A percentile compares a stretch with the other conserved stretches of the same genome.
Conservation (phyloP, 305 asterid species). For the Plantago lanceolata region DNA sequence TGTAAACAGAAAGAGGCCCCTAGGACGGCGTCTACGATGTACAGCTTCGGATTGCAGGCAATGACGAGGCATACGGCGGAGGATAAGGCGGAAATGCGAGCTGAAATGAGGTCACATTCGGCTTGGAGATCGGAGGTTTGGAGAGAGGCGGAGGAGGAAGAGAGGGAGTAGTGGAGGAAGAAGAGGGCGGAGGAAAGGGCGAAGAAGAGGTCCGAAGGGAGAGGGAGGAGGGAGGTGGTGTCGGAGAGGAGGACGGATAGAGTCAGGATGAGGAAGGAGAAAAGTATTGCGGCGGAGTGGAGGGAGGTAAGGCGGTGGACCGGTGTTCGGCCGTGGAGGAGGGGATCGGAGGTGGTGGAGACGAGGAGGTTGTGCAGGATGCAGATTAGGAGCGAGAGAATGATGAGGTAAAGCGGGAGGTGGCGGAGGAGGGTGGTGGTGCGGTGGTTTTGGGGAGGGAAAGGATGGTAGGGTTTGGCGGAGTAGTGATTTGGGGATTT, state of each 20-base stretch:
- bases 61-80: constrained; percentile 48
- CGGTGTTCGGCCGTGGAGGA: constrained; percentile 74
- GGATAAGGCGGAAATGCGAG: constrained; percentile 48
- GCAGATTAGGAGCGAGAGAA: constrained; percentile 52
- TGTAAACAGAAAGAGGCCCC: constrained; percentile 72
- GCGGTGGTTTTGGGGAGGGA: constrained; percentile 28
- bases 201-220: constrained; percentile 65
- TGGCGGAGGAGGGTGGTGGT: constrained; percentile 40
- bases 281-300: constrained; percentile 55
- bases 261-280: constrained; percentile 64
- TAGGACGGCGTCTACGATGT: constrained; percentile 56
- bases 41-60: constrained; percentile 53
- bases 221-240: constrained; percentile 55
- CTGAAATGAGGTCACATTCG: constrained; percentile 57
- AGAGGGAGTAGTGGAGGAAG: constrained; percentile 57
- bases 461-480: constrained; percentile 73
- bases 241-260: constrained; percentile 52
- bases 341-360: constrained; percentile 76
- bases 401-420: constrained; percentile 58
- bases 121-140: constrained; percentile 93
- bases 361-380: constrained; percentile 50
- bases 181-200: constrained; percentile 60
- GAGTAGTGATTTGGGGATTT: constrained; percentile 65
- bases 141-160: constrained; percentile 53
- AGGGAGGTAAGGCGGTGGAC: constrained; percentile 79